Evolutionary conservation across 805 yeast genomes (phyloP), one percentile per base, ranked within the genome.

Genomic region (Candida pseudoglaebosa): DNA sequence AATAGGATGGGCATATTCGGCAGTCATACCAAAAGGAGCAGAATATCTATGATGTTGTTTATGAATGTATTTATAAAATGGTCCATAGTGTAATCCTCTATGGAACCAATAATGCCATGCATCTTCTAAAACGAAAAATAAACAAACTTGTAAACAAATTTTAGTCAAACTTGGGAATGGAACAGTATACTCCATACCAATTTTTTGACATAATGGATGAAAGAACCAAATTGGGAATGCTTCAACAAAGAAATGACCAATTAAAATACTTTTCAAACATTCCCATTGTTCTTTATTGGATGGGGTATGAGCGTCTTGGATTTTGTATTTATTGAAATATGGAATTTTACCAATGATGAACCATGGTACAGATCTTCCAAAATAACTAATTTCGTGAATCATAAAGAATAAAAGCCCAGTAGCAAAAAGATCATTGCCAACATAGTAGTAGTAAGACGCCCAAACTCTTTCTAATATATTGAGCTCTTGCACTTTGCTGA

Each of bases 51-150:
- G 82, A 54, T 77, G 82, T 51, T 74, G 80, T 55, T 77, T 77
- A 52, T 77, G 82, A 43, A 77, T 69, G 48, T 75, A 68, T 51
- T 71, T 76, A 59, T 77, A 77, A 50, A 77, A 77, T 34, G 70
- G 62, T 4, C 81, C 80, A 43, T 70, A 65, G 47, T 77, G 82
- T 55, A 77, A 75, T 28, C 73, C 59, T 41, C 82, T 56, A 49
- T 77, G 82, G 36, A 74, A 70, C 77, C 78, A 73, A 53, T 77
- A 77, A 51, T 77, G 82, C 82, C 82, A 77, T 42, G 65, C 58
- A 49, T 77, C 82, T 51, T 77, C 82, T 37, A 71, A 62, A 16
- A 75, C 62, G 45, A 77, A 77, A 51, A 77, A 77, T 4, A 74
- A 47, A 10, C 65, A 61, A 54, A 76, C 65, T 49, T 77, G 78